Conservation (phyloP, 164 flowering plant species). For the Saururus chinensis region DNA sequence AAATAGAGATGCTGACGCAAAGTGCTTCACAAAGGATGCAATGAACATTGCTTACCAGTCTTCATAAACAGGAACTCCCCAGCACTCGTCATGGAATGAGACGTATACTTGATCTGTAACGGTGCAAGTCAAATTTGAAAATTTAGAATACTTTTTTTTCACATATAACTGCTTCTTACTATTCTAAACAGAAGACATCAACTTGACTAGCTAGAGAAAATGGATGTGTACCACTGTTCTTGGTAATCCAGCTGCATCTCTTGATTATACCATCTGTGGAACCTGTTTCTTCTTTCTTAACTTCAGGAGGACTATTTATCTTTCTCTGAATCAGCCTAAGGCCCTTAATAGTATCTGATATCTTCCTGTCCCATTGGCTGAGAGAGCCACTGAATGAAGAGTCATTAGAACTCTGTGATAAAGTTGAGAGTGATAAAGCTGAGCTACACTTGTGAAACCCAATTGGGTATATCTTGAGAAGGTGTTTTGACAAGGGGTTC, state of each 20-base stretch:
- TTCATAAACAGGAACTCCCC: conserved; percentile 91
- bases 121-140: too few species aligned
- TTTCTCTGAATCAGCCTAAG: conserved; percentile 7
- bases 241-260: conserved; percentile 88
- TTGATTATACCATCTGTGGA: conserved; percentile 25
- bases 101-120: conserved; percentile 60
- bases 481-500: conserved; percentile 42
- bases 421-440: conserved; percentile 47
- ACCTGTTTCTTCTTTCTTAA: conserved; percentile 6
- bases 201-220: too few species aligned
- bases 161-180: neutral
- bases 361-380: conserved; percentile 9
- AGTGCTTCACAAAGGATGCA: neutral
- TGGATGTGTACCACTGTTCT: conserved; percentile 50
- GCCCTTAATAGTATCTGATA: neutral
- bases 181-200: too few species aligned
- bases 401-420: conserved; percentile 49
- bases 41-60: conserved; percentile 47
- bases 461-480: conserved; percentile 72
- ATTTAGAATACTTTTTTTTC: too few species aligned
- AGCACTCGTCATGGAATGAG: conserved; percentile 65
- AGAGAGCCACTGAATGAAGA: conserved; percentile 38
- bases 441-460: conserved; percentile 49
- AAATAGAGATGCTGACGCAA: neutral
- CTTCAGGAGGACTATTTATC: conserved; percentile 1